Conservation (phyloP, 2,329 filamentous ascomycete genomes). For the Sporothrix inflata region DNA sequence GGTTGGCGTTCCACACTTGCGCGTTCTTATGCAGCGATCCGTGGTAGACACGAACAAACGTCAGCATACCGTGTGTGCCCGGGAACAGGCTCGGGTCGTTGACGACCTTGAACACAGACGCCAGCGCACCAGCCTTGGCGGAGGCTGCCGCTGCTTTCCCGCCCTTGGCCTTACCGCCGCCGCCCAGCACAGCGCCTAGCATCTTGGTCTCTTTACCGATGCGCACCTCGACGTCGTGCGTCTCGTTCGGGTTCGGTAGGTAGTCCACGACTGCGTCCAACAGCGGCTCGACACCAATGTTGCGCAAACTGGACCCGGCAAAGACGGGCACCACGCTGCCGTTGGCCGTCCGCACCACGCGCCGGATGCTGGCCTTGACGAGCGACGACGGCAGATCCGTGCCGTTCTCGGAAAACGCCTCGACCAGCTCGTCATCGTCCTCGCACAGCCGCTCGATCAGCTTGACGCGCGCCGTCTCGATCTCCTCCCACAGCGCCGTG, state of each 20-base stretch:
- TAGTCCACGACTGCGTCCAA: constrained; percentile 88
- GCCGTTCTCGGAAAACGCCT: constrained; percentile 77
- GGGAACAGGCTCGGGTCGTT: constrained; percentile 68
- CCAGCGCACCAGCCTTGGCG: constrained; percentile 46
- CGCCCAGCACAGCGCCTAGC: constrained; percentile 46
- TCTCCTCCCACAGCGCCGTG: constrained; percentile 64
- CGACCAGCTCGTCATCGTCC: constrained; percentile 83
- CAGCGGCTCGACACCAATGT: constrained; percentile 90
- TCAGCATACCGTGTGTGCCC: constrained; percentile 71
- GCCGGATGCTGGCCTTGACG: constrained; percentile 74
- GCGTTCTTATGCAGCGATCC: constrained; percentile 75
- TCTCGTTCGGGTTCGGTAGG: constrained; percentile 70
- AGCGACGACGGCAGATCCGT: constrained; percentile 70
- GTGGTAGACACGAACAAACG: constrained; percentile 90
- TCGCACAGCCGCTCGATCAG: constrained; percentile 86
- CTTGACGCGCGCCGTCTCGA: constrained; percentile 73
- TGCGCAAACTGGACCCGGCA: constrained; percentile 88
- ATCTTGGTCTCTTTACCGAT: constrained; percentile 56
- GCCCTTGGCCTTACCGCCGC: constrained; percentile 18
- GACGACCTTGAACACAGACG: constrained; percentile 91
- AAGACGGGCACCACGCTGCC: constrained; percentile 84
- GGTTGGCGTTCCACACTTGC: constrained; percentile 83
- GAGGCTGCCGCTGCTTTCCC: constrained; percentile 30
- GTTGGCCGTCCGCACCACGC: constrained; percentile 67
- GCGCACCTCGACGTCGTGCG: constrained; percentile 33